Percentiles rank a stretch among this genome's conserved stretches.
phyloP scores from a whole-genome alignment of 2,329 filamentous ascomycete species.

The Curvularia sp. region DNA sequence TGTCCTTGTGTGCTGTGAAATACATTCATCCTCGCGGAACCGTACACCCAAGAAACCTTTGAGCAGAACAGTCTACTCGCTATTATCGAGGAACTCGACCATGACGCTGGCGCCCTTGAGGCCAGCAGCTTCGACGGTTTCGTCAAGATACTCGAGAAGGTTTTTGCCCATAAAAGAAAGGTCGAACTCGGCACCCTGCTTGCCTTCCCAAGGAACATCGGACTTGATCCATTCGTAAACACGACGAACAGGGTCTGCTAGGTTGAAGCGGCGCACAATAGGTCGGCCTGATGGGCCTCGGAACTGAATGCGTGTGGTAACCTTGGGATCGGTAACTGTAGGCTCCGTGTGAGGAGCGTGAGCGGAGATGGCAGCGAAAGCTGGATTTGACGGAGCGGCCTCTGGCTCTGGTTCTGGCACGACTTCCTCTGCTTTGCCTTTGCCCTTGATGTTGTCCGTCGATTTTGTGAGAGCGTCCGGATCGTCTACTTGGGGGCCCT shows the following conservation, averaged over 20 bases:
- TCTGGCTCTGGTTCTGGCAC: conserved; percentile 29
- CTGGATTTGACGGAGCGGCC: conserved; percentile 40
- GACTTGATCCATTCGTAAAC: conserved; percentile 98
- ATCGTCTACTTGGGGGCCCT: conserved; percentile 69
- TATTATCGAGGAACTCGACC: conserved; percentile 75
- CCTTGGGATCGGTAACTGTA: conserved; percentile 66
- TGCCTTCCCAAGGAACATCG: conserved; percentile 77
- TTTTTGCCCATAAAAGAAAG: conserved; percentile 88
- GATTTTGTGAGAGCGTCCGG: conserved; percentile 87
- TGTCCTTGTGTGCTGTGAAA: not conserved
- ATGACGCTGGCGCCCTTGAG: conserved; percentile 94
- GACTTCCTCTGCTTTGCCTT: conserved; percentile 41
- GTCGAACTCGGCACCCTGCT: conserved; percentile 81
- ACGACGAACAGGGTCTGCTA: conserved; percentile 77
- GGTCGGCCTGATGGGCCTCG: conserved; percentile 73
- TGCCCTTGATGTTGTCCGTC: conserved; percentile 62
- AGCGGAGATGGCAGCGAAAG: conserved; percentile 76
- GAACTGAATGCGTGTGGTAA: conserved; percentile 90
- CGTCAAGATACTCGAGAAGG: conserved; percentile 75
- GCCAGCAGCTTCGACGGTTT: conserved; percentile 79
- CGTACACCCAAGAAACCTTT: not conserved
- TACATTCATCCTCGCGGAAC: not conserved
- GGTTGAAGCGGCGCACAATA: conserved; percentile 82
- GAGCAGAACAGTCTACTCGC: conserved; percentile 9
- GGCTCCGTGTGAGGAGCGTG: conserved; percentile 81